These are phyloP conservation scores for Apocynum venetum DNA, from an alignment of 257 asterid species.

Conservation along the genomic window DNA sequence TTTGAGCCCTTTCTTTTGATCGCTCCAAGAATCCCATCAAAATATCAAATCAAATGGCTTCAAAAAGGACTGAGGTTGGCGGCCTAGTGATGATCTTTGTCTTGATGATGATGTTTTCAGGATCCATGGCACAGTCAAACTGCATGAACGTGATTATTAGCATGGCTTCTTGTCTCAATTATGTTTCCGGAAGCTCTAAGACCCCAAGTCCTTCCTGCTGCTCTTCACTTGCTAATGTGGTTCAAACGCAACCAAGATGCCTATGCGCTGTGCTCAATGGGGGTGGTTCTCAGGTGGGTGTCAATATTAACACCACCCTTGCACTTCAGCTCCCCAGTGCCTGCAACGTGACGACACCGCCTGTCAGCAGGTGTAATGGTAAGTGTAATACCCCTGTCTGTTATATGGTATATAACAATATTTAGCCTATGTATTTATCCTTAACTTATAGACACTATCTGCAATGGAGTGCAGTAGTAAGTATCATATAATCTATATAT, in stretches of 20 bases:
- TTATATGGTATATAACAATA: no score
- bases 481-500: no score
- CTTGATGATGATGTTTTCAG: slow-evolving; percentile 15
- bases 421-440: no score
- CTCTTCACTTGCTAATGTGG: slow-evolving; percentile 47
- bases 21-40: not conserved
- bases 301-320: slow-evolving; percentile 48
- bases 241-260: slow-evolving; percentile 56
- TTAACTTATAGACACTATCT: no score
- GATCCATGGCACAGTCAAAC: slow-evolving; percentile 43
- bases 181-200: slow-evolving; percentile 48
- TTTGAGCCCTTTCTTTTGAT: not conserved
- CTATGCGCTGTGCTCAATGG: slow-evolving; percentile 52
- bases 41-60: slow-evolving; percentile 34
- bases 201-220: slow-evolving; percentile 57
- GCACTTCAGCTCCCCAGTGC: slow-evolving; percentile 53
- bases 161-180: slow-evolving; percentile 69
- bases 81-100: slow-evolving; percentile 8
- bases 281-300: slow-evolving; percentile 46
- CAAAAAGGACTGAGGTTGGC: slow-evolving; percentile 20
- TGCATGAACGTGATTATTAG: slow-evolving; percentile 47
- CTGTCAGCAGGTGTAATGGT: slow-evolving; percentile 57
- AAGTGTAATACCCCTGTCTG: slow-evolving; percentile 3
- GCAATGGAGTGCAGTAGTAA: no score
- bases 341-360: slow-evolving; percentile 60